phyloP scores from a whole-genome alignment of 2,329 filamentous ascomycete species.

The Metarhizium rileyi region DNA sequence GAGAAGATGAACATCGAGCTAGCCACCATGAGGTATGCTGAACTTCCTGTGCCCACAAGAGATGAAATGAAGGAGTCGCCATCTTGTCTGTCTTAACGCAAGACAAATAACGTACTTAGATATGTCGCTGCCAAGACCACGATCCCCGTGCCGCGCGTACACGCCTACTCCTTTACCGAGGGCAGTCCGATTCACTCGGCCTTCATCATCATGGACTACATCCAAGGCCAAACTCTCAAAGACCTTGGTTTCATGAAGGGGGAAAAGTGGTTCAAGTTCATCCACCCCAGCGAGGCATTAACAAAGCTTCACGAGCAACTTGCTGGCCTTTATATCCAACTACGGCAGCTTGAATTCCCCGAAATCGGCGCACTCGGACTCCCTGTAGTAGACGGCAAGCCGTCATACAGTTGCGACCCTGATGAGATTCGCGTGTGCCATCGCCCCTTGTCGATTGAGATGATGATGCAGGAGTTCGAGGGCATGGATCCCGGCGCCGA shows the following conservation, averaged over 20 bases:
- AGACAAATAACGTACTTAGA: no score
- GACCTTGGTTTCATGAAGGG: slow-evolving; percentile 6
- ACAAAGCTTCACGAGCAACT: neutral
- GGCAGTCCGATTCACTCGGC: slow-evolving; percentile 4
- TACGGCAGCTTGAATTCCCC: neutral
- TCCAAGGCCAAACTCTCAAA: slow-evolving; percentile 8
- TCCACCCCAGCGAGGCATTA: neutral
- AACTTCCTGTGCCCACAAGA: no score
- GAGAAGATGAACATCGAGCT: slow-evolving; percentile 11
- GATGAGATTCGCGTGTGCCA: neutral
- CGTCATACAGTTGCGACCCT: no score
- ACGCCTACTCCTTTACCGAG: slow-evolving; percentile 5
- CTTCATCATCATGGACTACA: slow-evolving; percentile 14
- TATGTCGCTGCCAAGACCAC: slow-evolving; percentile 8
- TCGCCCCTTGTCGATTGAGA: neutral
- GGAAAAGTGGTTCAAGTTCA: neutral
- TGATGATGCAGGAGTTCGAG: neutral
- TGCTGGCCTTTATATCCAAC: neutral
- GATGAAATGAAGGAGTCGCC: no score
- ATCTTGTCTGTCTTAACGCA: no score
- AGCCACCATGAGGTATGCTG: slow-evolving; percentile 11
- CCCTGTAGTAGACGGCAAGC: neutral
- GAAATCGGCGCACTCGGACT: slow-evolving; percentile 2
- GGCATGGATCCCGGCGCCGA: neutral
- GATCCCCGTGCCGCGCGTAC: slow-evolving; percentile 9